Conservation (phyloP, 257 asterid genomes). For the Haberlea rhodopensis region DNA sequence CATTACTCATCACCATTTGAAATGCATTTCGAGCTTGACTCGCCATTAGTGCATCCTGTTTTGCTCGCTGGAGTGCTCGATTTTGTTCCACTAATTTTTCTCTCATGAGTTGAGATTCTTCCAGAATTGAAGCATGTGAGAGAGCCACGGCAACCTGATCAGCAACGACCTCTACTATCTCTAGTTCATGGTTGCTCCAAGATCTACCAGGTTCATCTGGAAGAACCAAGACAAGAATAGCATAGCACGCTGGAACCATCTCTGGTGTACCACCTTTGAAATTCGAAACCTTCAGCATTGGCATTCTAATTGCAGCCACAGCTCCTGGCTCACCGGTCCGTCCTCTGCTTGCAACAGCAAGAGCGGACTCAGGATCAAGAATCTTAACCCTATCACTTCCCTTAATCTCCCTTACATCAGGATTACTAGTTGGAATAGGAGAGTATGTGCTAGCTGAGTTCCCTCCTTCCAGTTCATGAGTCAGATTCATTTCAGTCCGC, state of each 20-base stretch:
- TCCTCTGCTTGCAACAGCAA: slow-evolving; percentile 70
- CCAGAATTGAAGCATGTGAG: slow-evolving; percentile 93
- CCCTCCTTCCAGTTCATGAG: slow-evolving; percentile 58
- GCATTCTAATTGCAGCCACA: slow-evolving; percentile 93
- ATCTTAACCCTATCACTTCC: slow-evolving; percentile 58
- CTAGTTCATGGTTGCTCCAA: slow-evolving; percentile 77
- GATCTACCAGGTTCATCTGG: slow-evolving; percentile 60
- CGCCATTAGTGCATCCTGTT: slow-evolving; percentile 79
- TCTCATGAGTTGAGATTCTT: slow-evolving; percentile 80
- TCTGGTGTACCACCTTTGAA: slow-evolving; percentile 90
- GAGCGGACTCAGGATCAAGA: slow-evolving; percentile 59
- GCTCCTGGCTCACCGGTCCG: slow-evolving; percentile 56
- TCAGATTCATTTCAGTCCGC: slow-evolving; percentile 65
- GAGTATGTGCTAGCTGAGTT: slow-evolving; percentile 32
- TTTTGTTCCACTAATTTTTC: slow-evolving; percentile 76
- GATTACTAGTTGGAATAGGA: slow-evolving; percentile 49
- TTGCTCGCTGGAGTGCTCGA: slow-evolving; percentile 71
- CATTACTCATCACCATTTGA: slow-evolving; percentile 80
- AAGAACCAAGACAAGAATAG: slow-evolving; percentile 80
- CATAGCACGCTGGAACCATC: slow-evolving; percentile 77
- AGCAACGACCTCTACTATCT: slow-evolving; percentile 78
- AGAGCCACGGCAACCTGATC: slow-evolving; percentile 96
- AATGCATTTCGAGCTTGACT: slow-evolving; percentile 78
- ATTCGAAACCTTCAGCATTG: slow-evolving; percentile 81
- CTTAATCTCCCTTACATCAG: slow-evolving; percentile 63